Percentiles rank a stretch among this genome's conserved stretches.
phyloP scores from a whole-genome alignment of 177 flowering plant genomes.

The Telopea speciosissima region DNA sequence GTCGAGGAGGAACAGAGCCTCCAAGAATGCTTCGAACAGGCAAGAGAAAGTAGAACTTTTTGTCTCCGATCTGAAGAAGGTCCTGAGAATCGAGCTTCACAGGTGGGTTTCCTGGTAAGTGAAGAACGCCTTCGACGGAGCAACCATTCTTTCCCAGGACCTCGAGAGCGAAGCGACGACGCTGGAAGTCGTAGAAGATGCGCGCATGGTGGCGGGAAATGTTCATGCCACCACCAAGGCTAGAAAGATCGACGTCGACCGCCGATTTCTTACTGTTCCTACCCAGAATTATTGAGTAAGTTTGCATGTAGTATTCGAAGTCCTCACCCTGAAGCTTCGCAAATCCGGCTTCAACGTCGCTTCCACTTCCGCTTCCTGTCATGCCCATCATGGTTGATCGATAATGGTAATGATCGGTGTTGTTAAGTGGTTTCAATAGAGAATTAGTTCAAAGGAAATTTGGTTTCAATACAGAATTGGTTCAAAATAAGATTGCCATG shows the following conservation, averaged over 20 bases:
- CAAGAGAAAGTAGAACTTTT: constrained; percentile 83
- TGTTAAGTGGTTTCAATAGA: too few relatives aligned
- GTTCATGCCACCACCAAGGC: constrained; percentile 99
- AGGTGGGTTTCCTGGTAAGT: constrained; percentile 77
- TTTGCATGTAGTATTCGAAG: constrained; percentile 99
- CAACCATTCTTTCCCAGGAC: constrained; percentile 96
- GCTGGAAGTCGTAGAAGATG: constrained; percentile 95
- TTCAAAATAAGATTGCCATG: too few relatives aligned
- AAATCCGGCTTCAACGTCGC: constrained; percentile 93
- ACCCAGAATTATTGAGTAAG: constrained; percentile 90
- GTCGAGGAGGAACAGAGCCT: constrained; percentile 35
- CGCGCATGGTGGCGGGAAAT: constrained; percentile 99
- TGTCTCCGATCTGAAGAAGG: constrained; percentile 89
- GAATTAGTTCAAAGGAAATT: too few relatives aligned
- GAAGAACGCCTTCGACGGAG: constrained; percentile 83
- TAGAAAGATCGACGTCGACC: constrained; percentile 87
- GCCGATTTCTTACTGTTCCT: constrained; percentile 83
- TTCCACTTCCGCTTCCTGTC: constrained; percentile 14
- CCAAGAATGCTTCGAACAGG: constrained; percentile 74
- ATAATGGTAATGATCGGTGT: too few relatives aligned
- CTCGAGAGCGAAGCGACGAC: constrained; percentile 88
- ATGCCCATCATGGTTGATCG: not conserved
- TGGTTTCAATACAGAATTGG: too few relatives aligned
- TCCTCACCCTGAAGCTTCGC: constrained; percentile 99
- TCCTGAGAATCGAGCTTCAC: constrained; percentile 95